Conservation (phyloP, 768 basidiomycete genomes). For the Suillus variegatus region DNA sequence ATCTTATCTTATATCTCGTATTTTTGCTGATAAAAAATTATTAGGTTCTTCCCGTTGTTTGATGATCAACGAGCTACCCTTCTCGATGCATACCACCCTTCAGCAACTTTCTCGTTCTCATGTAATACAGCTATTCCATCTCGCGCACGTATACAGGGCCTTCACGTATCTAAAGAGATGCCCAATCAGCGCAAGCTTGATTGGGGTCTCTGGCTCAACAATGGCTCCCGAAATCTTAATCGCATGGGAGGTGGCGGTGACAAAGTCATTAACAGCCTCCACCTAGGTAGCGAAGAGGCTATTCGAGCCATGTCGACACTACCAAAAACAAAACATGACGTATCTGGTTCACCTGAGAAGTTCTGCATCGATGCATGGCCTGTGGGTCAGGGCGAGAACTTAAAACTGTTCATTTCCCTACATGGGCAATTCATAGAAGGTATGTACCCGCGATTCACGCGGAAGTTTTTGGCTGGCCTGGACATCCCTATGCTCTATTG, state of each 20-base stretch:
- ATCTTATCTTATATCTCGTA: background rate
- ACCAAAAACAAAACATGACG: constrained; percentile 82
- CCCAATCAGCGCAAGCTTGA: constrained; percentile 84
- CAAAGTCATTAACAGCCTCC: constrained; percentile 64
- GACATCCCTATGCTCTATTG: constrained; percentile 1
- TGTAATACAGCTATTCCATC: constrained; percentile 81
- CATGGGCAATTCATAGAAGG: constrained; percentile 94
- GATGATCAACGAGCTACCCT: constrained; percentile 74
- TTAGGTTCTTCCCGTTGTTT: constrained; percentile 82
- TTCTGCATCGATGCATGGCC: constrained; percentile 90
- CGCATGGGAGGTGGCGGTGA: constrained; percentile 63
- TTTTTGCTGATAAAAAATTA: constrained; percentile 16
- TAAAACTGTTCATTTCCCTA: constrained; percentile 66
- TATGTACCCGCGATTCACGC: constrained; percentile 40
- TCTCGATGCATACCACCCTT: constrained; percentile 73
- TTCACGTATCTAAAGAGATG: constrained; percentile 60
- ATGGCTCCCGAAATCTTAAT: constrained; percentile 77
- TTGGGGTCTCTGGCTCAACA: constrained; percentile 70
- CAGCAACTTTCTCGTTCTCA: constrained; percentile 90
- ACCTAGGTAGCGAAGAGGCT: constrained; percentile 68
- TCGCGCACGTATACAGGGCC: constrained; percentile 73
- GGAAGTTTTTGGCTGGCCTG: background rate
- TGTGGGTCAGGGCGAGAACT: constrained; percentile 57
- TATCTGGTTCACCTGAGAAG: constrained; percentile 73
- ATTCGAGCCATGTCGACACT: constrained; percentile 61